These are phyloP conservation scores for Ogataea siamensis DNA, from an alignment of 805 yeast genomes.

Conservation along the genomic window DNA sequence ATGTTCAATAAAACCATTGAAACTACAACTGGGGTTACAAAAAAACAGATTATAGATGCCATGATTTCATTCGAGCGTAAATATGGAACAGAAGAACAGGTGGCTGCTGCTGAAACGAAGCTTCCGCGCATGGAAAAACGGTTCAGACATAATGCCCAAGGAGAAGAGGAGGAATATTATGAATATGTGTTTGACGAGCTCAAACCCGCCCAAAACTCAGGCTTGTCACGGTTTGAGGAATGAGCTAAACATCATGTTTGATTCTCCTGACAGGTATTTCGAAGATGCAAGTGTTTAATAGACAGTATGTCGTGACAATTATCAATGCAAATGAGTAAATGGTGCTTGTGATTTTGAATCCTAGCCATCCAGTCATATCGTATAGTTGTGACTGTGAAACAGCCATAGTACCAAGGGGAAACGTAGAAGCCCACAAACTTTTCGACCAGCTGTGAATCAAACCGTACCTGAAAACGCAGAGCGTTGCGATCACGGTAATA, in stretches of 20 bases:
- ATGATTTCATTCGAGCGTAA: constrained; percentile 60
- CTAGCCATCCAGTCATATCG: constrained; percentile 44
- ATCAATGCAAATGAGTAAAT: constrained; percentile 58
- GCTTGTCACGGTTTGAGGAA: constrained; percentile 9
- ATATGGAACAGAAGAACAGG: constrained; percentile 51
- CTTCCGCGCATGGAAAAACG: constrained; percentile 55
- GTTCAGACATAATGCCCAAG: constrained; percentile 44
- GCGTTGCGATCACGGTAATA: constrained; percentile 43
- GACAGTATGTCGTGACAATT: constrained; percentile 42
- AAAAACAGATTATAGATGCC: constrained; percentile 57
- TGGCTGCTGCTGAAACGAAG: constrained; percentile 39
- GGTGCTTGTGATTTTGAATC: constrained; percentile 61
- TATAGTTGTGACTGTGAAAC: constrained; percentile 56
- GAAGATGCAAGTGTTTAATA: constrained; percentile 35
- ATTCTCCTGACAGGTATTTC: constrained; percentile 33
- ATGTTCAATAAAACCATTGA: constrained; percentile 57
- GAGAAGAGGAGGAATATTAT: constrained; percentile 32
- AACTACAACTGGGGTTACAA: constrained; percentile 37
- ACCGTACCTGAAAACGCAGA: constrained; percentile 35
- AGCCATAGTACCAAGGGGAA: constrained; percentile 85
- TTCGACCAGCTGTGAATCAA: constrained; percentile 40
- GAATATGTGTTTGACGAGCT: constrained; percentile 10
- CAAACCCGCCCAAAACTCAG: not conserved
- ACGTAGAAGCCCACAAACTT: constrained; percentile 82
- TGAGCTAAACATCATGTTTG: constrained; percentile 5